Base-by-base conservation (phyloP, 2,329 filamentous ascomycete species). In the Exophiala aquamarina region DNA sequence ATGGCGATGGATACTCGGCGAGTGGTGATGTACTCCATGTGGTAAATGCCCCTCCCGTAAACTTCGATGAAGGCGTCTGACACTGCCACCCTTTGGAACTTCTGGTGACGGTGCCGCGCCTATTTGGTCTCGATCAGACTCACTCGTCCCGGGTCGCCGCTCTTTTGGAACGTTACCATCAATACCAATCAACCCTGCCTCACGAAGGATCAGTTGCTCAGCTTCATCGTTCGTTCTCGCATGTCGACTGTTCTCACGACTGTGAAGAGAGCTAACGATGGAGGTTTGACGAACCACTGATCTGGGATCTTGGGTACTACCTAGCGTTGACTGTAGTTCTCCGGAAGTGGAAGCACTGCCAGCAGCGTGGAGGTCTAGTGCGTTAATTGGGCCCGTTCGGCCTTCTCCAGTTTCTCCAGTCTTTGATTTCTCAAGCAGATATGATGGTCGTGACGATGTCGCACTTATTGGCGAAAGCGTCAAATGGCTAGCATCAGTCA, bases 31-130 rank as follows among this genome's bases (percentile, higher is more conserved):
- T 13, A 37, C 35, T 13, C 14, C n/a, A 21, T 37, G 35, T 18
- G 35, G 35, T 4, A 50, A 28, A 33, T 50, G 52, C 3, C 41
- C 74, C 86, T 97, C 92, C 55, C 93, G 82, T 48, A 97, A 78
- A 10, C 91, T 95, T 47, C 90, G 87, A 60, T 96, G 92, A 11
- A 97, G 72, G 64, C 90, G 84, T 18, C 92, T 84, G 41, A 91
- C 83, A 63, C 85, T 89, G 47, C 76, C 83, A 54, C 75, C 77
- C 34, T 86, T 82, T 35, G 73, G 68, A 41, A 75, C 78, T 52
- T 65, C 44, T 54, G 63, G 29, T 56, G 73, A 57, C 52, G 67
- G 50, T 61, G 71, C 60, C 49, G 63, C 61, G 57, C 66, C 51
- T 18, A 73, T 70, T 2, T 63, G 61, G 9, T 69, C 70, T 19